phyloP scores from a whole-genome alignment of 2,329 filamentous ascomycete genomes.

The Cladophialophora chaetospira region DNA sequence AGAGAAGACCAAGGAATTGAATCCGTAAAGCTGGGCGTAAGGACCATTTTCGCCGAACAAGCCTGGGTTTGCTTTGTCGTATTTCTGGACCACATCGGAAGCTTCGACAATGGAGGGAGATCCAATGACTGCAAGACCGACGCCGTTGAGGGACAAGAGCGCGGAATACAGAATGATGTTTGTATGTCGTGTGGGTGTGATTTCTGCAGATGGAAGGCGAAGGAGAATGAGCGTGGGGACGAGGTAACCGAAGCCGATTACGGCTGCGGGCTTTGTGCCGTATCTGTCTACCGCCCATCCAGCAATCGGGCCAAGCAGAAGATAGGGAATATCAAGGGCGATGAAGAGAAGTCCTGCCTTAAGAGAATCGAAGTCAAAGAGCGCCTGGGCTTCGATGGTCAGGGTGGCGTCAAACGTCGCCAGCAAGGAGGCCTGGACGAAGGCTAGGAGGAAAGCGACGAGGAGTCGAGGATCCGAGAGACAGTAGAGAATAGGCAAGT shows the following conservation, averaged over 20 bases:
- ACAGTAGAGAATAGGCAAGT: conserved; percentile 40
- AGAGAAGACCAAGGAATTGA: conserved; percentile 66
- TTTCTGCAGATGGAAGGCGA: conserved; percentile 30
- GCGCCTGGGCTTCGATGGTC: conserved; percentile 29
- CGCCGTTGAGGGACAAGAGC: conserved; percentile 51
- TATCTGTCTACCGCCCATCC: conserved; percentile 52
- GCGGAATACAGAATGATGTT: conserved; percentile 47
- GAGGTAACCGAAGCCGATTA: conserved; percentile 35
- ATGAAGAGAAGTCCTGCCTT: conserved; percentile 42
- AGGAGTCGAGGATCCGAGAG: conserved; percentile 26
- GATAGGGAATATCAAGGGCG: conserved; percentile 43
- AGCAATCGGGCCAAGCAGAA: conserved; percentile 29
- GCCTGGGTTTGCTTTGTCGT: conserved; percentile 56
- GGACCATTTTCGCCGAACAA: conserved; percentile 60
- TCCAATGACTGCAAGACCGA: conserved; percentile 57
- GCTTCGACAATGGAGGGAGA: conserved; percentile 60
- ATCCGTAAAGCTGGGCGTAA: conserved; percentile 66
- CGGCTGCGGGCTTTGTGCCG: conserved; percentile 32
- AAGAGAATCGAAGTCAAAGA: conserved; percentile 36
- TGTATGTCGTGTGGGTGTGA: conserved; percentile 40
- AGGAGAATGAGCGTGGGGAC: conserved; percentile 31
- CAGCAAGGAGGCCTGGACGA: conserved; percentile 31
- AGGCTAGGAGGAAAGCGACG: conserved; percentile 30
- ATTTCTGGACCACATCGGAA: conserved; percentile 57
- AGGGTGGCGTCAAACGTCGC: conserved; percentile 34